Percentiles rank a stretch among this genome's conserved stretches.
phyloP scores from a whole-genome alignment of 2,329 filamentous ascomycete species.

The Fusarium sp. region DNA sequence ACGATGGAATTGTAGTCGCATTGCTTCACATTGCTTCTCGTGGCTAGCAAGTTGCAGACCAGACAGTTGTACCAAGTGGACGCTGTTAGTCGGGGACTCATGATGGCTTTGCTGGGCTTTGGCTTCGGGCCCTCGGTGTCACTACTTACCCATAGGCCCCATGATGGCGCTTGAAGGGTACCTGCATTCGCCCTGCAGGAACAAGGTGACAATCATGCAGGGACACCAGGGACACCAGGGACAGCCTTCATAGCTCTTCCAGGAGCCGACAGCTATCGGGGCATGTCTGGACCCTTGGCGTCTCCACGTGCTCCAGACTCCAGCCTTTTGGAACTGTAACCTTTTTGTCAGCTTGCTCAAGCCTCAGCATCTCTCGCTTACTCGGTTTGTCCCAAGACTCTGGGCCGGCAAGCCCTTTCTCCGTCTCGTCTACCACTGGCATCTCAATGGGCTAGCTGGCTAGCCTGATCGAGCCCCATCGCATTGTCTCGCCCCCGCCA shows the following conservation, averaged over 20 bases:
- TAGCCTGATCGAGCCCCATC: neutral
- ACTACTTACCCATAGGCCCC: neutral
- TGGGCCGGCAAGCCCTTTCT: neutral
- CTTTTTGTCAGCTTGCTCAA: slow-evolving; percentile 9
- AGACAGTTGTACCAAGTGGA: neutral
- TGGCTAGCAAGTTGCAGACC: neutral
- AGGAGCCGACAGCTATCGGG: slow-evolving; percentile 25
- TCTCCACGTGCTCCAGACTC: slow-evolving; percentile 24
- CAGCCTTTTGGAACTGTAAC: neutral
- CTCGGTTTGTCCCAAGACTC: neutral
- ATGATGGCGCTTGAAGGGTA: slow-evolving; percentile 1
- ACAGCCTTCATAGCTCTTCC: slow-evolving; percentile 8
- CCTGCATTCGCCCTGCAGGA: slow-evolving; percentile 26
- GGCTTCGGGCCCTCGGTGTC: slow-evolving; percentile 9
- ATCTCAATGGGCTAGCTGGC: neutral
- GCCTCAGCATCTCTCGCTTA: slow-evolving; percentile 5
- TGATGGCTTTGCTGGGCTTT: neutral
- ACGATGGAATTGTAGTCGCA: neutral
- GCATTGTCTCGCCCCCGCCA: slow-evolving; percentile 11
- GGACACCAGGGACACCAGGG: neutral
- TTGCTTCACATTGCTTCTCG: neutral
- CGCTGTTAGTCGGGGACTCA: neutral
- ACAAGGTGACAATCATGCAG: slow-evolving; percentile 23
- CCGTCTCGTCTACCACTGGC: neutral
- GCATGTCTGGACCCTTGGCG: slow-evolving; percentile 26